These are phyloP conservation scores for Termitomyces sp. DNA, from an alignment of 768 basidiomycete genomes.

Conservation along the genomic window DNA sequence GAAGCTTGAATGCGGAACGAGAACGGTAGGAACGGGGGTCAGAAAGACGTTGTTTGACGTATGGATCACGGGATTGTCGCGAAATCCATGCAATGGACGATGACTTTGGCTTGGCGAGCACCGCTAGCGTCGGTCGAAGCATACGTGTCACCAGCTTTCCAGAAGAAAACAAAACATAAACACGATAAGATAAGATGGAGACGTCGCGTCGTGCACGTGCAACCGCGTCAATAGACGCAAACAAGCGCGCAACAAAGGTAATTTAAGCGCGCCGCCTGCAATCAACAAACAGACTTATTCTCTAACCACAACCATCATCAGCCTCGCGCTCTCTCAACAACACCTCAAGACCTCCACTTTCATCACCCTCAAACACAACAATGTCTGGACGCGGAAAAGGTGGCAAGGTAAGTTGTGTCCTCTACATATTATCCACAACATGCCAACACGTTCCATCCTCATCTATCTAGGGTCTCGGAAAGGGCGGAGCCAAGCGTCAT, in stretches of 20 bases:
- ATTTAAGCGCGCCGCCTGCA: slow-evolving; percentile 29
- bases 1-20: slow-evolving; percentile 88
- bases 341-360: slow-evolving; percentile 6
- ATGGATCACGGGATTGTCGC: slow-evolving; percentile 69
- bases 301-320: slow-evolving; percentile 30
- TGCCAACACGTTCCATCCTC: neutral
- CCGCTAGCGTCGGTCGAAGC: slow-evolving; percentile 1
- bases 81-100: slow-evolving; percentile 64
- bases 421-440: neutral
- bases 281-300: slow-evolving; percentile 32
- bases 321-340: slow-evolving; percentile 5
- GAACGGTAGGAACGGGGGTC: slow-evolving; percentile 60
- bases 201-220: slow-evolving; percentile 10
- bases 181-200: neutral
- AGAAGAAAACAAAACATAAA: too few species aligned
- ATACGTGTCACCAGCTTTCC: too few species aligned
- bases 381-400: slow-evolving; percentile 88
- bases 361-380: slow-evolving; percentile 10
- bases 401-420: slow-evolving; percentile 48
- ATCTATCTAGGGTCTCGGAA: slow-evolving; percentile 62
- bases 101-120: slow-evolving; percentile 24
- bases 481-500: slow-evolving; percentile 82
- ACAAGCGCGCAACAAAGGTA: slow-evolving; percentile 34
- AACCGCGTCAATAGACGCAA: slow-evolving; percentile 37
- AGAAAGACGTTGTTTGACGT: slow-evolving; percentile 43